Base-by-base conservation (phyloP, 805 yeast genomes). In the Candida qinlingensis region DNA sequence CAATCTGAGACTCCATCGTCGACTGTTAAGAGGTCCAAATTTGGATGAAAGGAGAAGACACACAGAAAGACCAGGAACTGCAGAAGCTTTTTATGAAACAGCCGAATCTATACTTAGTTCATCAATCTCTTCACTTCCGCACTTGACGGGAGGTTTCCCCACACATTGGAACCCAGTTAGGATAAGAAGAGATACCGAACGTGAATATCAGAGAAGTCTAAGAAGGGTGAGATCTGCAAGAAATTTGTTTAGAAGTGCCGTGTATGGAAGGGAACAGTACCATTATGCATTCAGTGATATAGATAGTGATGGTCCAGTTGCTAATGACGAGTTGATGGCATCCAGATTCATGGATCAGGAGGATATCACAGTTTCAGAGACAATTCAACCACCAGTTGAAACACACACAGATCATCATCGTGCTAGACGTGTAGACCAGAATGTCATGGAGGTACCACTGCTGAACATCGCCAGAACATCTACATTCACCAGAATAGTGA, bases 151-250 rank as follows among this genome's bases (percentile, higher is more conserved):
- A 7, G 31, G 39, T 19, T 39, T 41, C 13, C 19, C 42, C 19
- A 33, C 31, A 3, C 28, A 37, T 26, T 39, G 46, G 46, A 49
- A 39, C 33, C 46, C 52, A 4, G 52, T 49, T 4, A 34, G 49
- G n/a, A 45, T 49, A 28, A 41, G 52, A 36, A 45, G 52, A 31
- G 49, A 49, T 35, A 42, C 35, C 7, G 29, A 10, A 3, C 26
- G 9, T 11, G 47, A 42, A 30, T 25, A 44, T 10, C 33, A 25
- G 11, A 41, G 39, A 5, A 29, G 41, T 5, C 31, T 33, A n/a
- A 19, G 35, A 38, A 34, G 30, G 12, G 30, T 26, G 30, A 26
- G 19, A 19, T 19, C 19, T 19, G 19, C 19, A 19, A 19, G 19
- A 19, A 19, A 19, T 19, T 19, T 19, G 19, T 19, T 19, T 19